Evolutionary conservation across 2,329 filamentous ascomycete genomes (phyloP).

Genomic region (Trichoderma koningiopsis): DNA sequence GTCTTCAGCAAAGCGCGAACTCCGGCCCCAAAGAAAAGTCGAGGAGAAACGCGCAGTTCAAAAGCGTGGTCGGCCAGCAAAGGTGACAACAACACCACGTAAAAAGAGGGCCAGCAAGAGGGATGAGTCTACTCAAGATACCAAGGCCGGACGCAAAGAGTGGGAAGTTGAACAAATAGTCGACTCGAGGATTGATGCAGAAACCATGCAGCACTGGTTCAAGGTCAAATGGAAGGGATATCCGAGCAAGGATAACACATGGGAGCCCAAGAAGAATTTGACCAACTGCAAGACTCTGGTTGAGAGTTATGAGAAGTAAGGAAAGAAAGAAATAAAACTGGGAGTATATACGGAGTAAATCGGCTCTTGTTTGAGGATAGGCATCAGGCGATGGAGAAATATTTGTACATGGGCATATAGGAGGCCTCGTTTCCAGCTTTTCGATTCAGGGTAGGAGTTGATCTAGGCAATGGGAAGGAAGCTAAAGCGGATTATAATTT

Average conservation of each 20-base stretch:
- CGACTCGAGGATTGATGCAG: slow-evolving; percentile 42
- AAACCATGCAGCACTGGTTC: slow-evolving; percentile 47
- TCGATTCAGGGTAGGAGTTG: background rate
- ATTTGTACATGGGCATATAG: background rate
- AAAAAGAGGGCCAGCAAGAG: background rate
- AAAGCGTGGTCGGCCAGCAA: background rate
- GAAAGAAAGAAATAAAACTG: slow-evolving; percentile 4
- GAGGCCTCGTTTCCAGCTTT: background rate
- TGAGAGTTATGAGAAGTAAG: slow-evolving; percentile 39
- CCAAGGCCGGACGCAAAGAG: slow-evolving; percentile 30
- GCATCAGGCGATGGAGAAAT: background rate
- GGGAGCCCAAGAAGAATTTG: slow-evolving; percentile 55
- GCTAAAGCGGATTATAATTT: background rate
- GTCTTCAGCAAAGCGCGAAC: background rate
- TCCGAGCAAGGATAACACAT: slow-evolving; percentile 48
- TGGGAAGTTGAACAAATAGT: slow-evolving; percentile 54
- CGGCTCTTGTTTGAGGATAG: background rate
- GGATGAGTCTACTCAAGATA: slow-evolving; percentile 11
- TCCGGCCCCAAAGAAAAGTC: background rate
- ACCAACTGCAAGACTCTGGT: slow-evolving; percentile 43
- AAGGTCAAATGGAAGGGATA: slow-evolving; percentile 58
- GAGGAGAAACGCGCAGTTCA: background rate
- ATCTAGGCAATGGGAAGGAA: background rate
- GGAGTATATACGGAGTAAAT: background rate
- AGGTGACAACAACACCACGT: background rate